Evolutionary conservation across 768 basidiomycete species (phyloP).

Genomic region (Termitomyces sp.): DNA sequence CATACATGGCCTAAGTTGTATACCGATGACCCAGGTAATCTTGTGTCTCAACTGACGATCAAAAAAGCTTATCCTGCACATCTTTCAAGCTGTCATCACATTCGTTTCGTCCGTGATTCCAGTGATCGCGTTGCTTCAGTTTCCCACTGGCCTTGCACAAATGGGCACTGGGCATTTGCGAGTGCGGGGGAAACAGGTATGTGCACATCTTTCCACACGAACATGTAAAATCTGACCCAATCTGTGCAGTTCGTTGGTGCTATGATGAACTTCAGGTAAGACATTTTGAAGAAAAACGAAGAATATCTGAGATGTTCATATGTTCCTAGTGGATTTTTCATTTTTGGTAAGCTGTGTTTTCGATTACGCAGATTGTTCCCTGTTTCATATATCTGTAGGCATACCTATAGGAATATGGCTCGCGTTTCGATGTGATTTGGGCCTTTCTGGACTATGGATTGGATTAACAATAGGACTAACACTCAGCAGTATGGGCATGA

Average conservation of each 20-base stretch:
- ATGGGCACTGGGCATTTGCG: slow-evolving; percentile 75
- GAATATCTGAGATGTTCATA: background rate
- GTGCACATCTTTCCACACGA: slow-evolving; percentile 4
- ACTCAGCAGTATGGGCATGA: no score
- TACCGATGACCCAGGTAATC: slow-evolving; percentile 56
- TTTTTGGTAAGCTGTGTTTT: no score
- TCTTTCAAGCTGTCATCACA: slow-evolving; percentile 42
- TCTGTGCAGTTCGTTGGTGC: slow-evolving; percentile 59
- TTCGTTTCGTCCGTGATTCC: slow-evolving; percentile 69
- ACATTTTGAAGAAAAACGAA: background rate
- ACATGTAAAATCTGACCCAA: background rate
- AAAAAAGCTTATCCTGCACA: background rate
- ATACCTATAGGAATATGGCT: no score
- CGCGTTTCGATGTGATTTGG: no score
- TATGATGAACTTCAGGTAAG: slow-evolving; percentile 66
- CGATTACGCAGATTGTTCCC: no score
- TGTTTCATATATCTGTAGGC: no score
- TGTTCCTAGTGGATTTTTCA: no score
- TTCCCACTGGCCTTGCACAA: slow-evolving; percentile 71
- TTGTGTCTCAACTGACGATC: background rate
- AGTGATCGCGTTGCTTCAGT: slow-evolving; percentile 72
- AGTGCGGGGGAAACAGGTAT: slow-evolving; percentile 71
- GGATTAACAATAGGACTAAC: no score
- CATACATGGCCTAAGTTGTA: slow-evolving; percentile 63
- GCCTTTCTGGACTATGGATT: no score